Conservation (phyloP, 352 stramenopile genomes). For the Phytopythium chamaehyphon region DNA sequence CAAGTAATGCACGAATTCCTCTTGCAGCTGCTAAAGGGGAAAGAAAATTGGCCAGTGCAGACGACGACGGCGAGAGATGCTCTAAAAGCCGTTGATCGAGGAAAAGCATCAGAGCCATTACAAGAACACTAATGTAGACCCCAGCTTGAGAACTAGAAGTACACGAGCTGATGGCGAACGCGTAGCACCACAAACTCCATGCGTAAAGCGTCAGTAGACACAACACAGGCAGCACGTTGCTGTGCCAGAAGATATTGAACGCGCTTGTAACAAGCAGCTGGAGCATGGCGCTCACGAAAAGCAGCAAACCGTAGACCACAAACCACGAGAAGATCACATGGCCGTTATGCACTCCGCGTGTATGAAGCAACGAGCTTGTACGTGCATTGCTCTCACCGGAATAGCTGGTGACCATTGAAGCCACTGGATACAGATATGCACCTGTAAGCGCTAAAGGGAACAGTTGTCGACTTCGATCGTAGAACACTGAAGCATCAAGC, state of each 20-base stretch:
- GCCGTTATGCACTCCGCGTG: constrained; percentile 28
- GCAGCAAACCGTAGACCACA: constrained; percentile 28
- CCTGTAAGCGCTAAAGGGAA: constrained; percentile 26
- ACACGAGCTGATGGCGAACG: constrained; percentile 30
- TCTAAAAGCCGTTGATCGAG: constrained; percentile 15
- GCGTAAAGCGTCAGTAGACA: constrained; percentile 27
- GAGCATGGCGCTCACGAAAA: constrained; percentile 28
- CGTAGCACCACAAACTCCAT: constrained; percentile 24
- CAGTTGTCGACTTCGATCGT: constrained; percentile 27
- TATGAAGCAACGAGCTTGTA: constrained; percentile 26
- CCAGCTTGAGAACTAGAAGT: constrained; percentile 29
- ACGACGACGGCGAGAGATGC: constrained; percentile 19
- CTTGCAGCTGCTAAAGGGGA: constrained; percentile 33
- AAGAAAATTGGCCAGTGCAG: constrained; percentile 32
- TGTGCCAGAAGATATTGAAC: constrained; percentile 26
- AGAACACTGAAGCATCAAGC: constrained; percentile 19
- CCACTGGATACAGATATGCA: constrained; percentile 23
- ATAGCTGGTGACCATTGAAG: constrained; percentile 25
- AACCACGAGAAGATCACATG: constrained; percentile 40
- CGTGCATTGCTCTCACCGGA: constrained; percentile 30
- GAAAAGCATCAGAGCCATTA: constrained; percentile 30
- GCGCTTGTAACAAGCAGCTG: constrained; percentile 18
- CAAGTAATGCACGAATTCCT: constrained; percentile 7
- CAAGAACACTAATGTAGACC: constrained; percentile 29
- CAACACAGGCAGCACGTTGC: constrained; percentile 21